phyloP scores from a whole-genome alignment of 768 basidiomycete genomes.

The Boletus tomentosulus region DNA sequence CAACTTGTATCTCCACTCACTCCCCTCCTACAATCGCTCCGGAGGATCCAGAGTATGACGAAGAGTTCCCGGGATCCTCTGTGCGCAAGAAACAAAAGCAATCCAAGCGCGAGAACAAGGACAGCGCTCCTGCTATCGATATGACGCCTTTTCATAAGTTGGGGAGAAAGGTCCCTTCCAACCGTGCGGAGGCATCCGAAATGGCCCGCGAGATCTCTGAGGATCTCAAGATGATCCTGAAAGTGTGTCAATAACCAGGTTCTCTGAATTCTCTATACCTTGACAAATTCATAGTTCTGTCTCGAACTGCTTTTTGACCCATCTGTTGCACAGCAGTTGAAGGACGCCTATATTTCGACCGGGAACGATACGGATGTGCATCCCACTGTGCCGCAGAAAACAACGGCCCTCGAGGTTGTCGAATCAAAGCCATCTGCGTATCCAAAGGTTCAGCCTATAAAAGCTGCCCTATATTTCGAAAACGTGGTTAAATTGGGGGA shows the following conservation, averaged over 20 bases:
- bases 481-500: constrained; percentile 57
- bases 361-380: background rate
- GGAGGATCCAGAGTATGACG: constrained; percentile 6
- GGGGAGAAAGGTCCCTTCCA: constrained; percentile 24
- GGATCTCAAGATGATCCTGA: constrained; percentile 25
- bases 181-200: constrained; percentile 13
- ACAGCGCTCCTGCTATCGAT: constrained; percentile 19
- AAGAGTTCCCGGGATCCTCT: constrained; percentile 3
- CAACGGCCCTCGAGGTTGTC: background rate
- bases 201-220: constrained; percentile 16
- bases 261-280: too few relatives aligned
- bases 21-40: background rate
- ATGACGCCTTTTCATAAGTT: constrained; percentile 29
- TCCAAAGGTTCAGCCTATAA: constrained; percentile 53
- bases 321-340: constrained; percentile 7
- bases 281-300: constrained; percentile 21
- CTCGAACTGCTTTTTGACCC: constrained; percentile 20
- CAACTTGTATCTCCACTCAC: background rate
- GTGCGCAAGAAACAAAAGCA: constrained; percentile 28
- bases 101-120: constrained; percentile 15
- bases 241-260: constrained; percentile 17
- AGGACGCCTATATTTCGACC: constrained; percentile 7
- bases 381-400: background rate
- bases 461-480: constrained; percentile 57
- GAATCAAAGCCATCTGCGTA: constrained; percentile 29